Percentiles rank a stretch among this genome's conserved stretches.
Conservation (phyloP, 1,284 basidiomycete species). For the Inonotus obliquus region DNA sequence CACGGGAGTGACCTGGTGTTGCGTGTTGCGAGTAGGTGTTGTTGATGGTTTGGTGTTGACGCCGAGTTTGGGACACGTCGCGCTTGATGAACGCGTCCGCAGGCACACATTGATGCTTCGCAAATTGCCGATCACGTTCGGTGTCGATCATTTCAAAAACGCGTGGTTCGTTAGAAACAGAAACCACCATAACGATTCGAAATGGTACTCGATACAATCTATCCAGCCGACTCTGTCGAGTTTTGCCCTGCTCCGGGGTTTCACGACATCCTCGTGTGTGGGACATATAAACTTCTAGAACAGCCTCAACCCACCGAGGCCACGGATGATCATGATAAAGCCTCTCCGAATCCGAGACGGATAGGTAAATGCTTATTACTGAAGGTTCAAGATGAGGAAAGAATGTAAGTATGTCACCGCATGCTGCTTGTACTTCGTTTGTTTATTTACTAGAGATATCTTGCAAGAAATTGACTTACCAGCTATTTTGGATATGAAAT, state of each 20-base stretch:
- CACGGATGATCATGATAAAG: not conserved
- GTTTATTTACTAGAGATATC: conserved; percentile 42
- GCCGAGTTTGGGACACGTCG: too few relatives aligned
- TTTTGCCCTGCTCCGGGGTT: conserved; percentile 71
- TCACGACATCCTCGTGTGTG: conserved; percentile 73
- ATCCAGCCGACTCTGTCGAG: conserved; percentile 87
- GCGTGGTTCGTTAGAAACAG: too few relatives aligned
- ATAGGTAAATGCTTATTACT: conserved; percentile 70
- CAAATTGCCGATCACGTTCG: not conserved
- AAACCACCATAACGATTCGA: not conserved
- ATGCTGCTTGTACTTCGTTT: not conserved
- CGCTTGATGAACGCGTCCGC: not conserved
- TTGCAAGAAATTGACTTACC: conserved; percentile 70
- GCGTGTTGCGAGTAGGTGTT: too few relatives aligned
- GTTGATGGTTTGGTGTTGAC: too few relatives aligned
- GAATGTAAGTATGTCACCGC: not conserved
- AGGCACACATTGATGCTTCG: not conserved
- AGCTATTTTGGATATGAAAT: conserved; percentile 92
- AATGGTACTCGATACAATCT: conserved; percentile 60
- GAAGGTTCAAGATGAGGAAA: conserved; percentile 28
- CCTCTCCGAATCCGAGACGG: conserved; percentile 35
- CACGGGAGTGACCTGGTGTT: too few relatives aligned
- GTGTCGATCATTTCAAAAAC: too few relatives aligned
- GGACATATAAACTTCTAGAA: conserved; percentile 74
- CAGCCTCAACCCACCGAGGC: conserved; percentile 18